phyloP scores from a whole-genome alignment of 2,329 filamentous ascomycete genomes.

The Graphium sp. region DNA sequence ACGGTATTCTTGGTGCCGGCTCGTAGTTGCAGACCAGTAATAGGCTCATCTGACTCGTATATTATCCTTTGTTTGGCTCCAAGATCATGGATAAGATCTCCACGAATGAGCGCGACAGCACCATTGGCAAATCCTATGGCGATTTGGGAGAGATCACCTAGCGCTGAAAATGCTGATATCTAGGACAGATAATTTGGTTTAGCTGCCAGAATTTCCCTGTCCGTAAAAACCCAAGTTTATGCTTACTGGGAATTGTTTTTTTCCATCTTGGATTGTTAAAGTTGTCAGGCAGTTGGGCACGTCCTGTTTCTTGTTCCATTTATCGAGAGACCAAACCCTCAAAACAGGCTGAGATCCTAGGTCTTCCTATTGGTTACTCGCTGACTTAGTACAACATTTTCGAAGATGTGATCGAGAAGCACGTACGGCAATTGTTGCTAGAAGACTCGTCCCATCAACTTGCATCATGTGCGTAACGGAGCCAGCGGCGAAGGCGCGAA shows the following conservation, averaged over 20 bases:
- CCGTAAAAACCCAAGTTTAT: too few species aligned
- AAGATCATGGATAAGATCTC: constrained; percentile 87
- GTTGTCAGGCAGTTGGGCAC: constrained; percentile 78
- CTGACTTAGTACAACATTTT: too few species aligned
- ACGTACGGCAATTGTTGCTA: constrained; percentile 61
- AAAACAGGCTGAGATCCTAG: constrained; percentile 72
- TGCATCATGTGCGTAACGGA: constrained; percentile 86
- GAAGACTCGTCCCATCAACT: constrained; percentile 67
- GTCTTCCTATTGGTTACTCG: constrained; percentile 68
- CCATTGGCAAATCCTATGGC: constrained; percentile 95
- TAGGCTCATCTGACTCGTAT: constrained; percentile 90
- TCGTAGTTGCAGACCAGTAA: constrained; percentile 78
- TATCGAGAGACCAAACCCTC: constrained; percentile 96
- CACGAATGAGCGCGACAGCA: constrained; percentile 79
- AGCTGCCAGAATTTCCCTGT: too few species aligned
- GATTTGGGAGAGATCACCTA: constrained; percentile 79
- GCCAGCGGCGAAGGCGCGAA: constrained; percentile 68
- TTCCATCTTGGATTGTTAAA: constrained; percentile 71
- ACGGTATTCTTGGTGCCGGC: constrained; percentile 40
- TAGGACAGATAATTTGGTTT: constrained; percentile 13
- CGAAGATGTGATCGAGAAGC: too few species aligned
- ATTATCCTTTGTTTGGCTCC: constrained; percentile 89
- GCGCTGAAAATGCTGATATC: constrained; percentile 77
- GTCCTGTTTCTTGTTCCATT: constrained; percentile 84
- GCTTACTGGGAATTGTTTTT: constrained; percentile 77